Evolutionary conservation across 805 yeast genomes (phyloP).

Genomic region (Kazachstania psychrophila): DNA sequence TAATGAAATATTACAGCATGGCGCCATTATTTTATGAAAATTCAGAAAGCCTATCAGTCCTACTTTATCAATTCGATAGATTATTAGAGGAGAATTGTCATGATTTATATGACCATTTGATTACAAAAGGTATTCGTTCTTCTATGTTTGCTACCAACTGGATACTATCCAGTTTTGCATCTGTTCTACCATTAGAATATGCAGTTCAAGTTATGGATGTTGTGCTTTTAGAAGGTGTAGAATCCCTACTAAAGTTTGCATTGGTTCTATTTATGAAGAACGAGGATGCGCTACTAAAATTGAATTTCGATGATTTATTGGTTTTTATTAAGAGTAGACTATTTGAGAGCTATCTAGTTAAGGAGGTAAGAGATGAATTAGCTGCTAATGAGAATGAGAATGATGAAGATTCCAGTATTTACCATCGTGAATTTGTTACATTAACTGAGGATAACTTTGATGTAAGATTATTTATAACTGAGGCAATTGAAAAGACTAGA

Average conservation of each 20-base stretch:
- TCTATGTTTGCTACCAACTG: constrained; percentile 96
- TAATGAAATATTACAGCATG: constrained; percentile 74
- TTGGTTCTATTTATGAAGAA: constrained; percentile 65
- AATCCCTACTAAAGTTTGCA: constrained; percentile 71
- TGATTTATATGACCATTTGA: constrained; percentile 59
- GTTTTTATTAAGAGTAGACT: constrained; percentile 68
- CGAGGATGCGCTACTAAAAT: constrained; percentile 43
- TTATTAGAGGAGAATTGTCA: constrained; percentile 70
- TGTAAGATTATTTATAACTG: constrained; percentile 62
- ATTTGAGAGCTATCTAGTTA: constrained; percentile 30
- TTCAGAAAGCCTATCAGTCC: constrained; percentile 80
- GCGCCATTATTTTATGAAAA: constrained; percentile 70
- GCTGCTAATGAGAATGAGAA: neutral
- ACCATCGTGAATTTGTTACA: neutral
- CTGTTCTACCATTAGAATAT: constrained; percentile 76
- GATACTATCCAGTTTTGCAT: constrained; percentile 86
- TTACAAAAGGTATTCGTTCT: constrained; percentile 76
- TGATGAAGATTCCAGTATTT: neutral
- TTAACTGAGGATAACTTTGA: constrained; percentile 35
- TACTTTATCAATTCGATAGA: constrained; percentile 83
- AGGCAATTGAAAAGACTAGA: constrained; percentile 55
- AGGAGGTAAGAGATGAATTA: neutral
- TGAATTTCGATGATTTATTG: constrained; percentile 67
- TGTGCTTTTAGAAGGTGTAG: constrained; percentile 81
- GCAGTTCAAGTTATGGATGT: constrained; percentile 78